A percentile compares a stretch with the other conserved stretches of the same genome.
These are phyloP conservation scores for Russula griseocarnosa DNA, from an alignment of 768 basidiomycete genomes.

Conservation along the genomic window DNA sequence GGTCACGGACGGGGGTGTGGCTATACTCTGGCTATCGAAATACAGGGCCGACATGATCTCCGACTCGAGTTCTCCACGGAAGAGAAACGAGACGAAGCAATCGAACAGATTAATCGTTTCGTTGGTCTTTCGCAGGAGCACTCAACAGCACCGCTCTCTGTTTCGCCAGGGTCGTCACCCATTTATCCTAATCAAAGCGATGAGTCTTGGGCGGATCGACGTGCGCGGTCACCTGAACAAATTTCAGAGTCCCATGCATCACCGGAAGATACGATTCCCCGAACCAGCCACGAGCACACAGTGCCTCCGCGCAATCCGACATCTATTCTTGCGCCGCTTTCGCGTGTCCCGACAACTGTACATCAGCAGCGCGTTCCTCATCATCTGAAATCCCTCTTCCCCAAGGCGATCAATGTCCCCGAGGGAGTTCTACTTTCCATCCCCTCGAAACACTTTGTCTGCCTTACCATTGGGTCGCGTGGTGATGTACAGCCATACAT, in stretches of 20 bases:
- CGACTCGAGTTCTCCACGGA: conserved; percentile 20
- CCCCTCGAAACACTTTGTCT: conserved; percentile 51
- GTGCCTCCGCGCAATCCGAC: conserved; percentile 31
- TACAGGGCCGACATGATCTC: conserved; percentile 20
- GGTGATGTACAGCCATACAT: conserved; percentile 53
- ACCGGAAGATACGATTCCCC: background rate
- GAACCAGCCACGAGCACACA: background rate
- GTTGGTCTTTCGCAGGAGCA: conserved; percentile 10
- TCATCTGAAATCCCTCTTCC: conserved; percentile 35
- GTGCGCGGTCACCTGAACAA: background rate
- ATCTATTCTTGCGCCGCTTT: conserved; percentile 45
- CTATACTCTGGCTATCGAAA: conserved; percentile 13
- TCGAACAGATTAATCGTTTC: conserved; percentile 18
- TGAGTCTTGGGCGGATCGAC: background rate
- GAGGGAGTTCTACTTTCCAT: conserved; percentile 34
- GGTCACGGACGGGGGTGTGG: conserved; percentile 6
- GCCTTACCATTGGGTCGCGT: conserved; percentile 63
- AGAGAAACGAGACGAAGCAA: conserved; percentile 18
- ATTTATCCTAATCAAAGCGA: background rate
- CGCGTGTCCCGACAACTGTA: conserved; percentile 39
- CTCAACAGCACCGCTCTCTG: background rate
- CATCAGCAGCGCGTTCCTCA: conserved; percentile 34
- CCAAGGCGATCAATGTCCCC: conserved; percentile 51
- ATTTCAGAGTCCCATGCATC: background rate
- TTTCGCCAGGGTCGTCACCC: background rate